Base-by-base conservation (phyloP, 768 basidiomycete species). In the Pulveroboletus frians region DNA sequence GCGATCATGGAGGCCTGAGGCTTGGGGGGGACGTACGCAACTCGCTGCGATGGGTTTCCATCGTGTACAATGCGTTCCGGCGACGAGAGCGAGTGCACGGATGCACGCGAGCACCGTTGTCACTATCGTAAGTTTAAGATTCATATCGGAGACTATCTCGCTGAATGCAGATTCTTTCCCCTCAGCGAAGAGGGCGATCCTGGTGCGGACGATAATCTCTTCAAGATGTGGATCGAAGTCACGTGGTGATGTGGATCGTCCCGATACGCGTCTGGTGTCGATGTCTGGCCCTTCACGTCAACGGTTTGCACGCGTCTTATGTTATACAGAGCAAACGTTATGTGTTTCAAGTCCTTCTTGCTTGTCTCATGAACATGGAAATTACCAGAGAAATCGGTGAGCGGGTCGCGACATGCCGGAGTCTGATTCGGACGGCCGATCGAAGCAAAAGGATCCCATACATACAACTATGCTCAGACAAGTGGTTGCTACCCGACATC, bases 361-460 rank as follows among this genome's bases (percentile, higher is more conserved):
- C 90, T 5, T 83, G 94, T 9, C 76, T 98, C 15, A 79, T 95
- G 73, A 92, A 93, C 59, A 73, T 76, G 21, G 90, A 86, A 61
- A 70, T 96, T 17, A 76, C 72, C 1, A 76, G 76, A 36, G 88
- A 94, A 4, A 78, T 85, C 38, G 79, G 80, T 6, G 78, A 81
- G 49, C 80, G 84, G 6, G 82, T 92, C 17, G 80, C 80, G 0
- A 77, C 77, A 4, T 75, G 92, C 11, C 74, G 81, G 30, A 83
- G 72, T 52, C 83, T 97, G 3, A 84, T 98, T 9, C 80, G 81
- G 37, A 83, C 85, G 0, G 84, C 84, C 2, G 92, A 94, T 62
- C 73, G 96, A 18, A 91, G 90, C 57, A 93, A 97, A 62, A 98
- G 97, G 66, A 88, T 97, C 50, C 23, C 73, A 95, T 52, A 98